Evolutionary conservation across 2,329 filamentous ascomycete genomes (phyloP).

Genomic region (Corynespora cassiicola): DNA sequence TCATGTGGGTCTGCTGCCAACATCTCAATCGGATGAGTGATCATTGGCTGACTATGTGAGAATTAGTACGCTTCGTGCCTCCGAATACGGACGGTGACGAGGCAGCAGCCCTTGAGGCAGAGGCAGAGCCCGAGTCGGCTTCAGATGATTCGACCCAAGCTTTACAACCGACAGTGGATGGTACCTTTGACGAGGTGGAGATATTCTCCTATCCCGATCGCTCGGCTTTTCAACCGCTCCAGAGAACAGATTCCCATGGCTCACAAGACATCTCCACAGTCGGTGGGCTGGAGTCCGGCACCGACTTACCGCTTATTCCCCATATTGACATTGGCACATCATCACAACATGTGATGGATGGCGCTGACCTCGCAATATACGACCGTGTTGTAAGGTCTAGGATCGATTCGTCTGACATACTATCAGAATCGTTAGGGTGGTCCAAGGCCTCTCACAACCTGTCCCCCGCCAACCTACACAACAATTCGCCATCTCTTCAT

Average conservation of each 20-base stretch:
- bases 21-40: background rate
- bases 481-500: no score
- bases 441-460: no score
- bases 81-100: slow-evolving; percentile 35
- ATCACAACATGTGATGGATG: no score
- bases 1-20: slow-evolving; percentile 25
- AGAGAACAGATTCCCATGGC: slow-evolving; percentile 8
- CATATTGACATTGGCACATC: no score
- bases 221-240: slow-evolving; percentile 9
- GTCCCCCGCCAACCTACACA: no score
- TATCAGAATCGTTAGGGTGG: no score
- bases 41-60: slow-evolving; percentile 1
- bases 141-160: slow-evolving; percentile 16
- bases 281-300: slow-evolving; percentile 13
- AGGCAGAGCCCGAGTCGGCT: slow-evolving; percentile 12
- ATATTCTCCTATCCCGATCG: slow-evolving; percentile 13
- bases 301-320: slow-evolving; percentile 14
- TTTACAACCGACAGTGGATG: background rate
- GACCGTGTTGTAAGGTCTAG: no score
- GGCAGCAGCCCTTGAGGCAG: slow-evolving; percentile 15
- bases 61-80: slow-evolving; percentile 33
- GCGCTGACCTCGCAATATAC: no score
- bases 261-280: slow-evolving; percentile 13
- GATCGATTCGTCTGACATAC: no score
- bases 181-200: slow-evolving; percentile 4